phyloP scores from a whole-genome alignment of 23 red algal species.

The Gracilariopsis chorda region DNA sequence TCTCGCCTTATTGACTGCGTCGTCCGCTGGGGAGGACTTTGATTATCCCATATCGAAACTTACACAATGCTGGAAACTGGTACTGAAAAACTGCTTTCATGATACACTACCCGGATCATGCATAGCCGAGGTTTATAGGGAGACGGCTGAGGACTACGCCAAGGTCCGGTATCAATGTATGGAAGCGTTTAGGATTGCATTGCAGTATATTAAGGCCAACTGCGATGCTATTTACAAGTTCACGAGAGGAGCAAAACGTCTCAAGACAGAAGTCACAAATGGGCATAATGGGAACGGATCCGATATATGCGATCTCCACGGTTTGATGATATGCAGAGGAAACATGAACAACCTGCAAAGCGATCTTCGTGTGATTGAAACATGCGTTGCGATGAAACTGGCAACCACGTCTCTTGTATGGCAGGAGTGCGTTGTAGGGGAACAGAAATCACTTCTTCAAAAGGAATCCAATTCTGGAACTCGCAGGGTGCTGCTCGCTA shows the following conservation, averaged over 20 bases:
- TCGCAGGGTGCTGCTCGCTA: not conserved
- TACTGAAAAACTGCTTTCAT: slow-evolving; percentile 78
- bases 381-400: not conserved
- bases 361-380: not conserved
- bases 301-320: not conserved
- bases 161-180: slow-evolving; percentile 21
- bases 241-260: not conserved
- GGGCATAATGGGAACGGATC: not conserved
- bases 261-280: not conserved
- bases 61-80: slow-evolving; percentile 48
- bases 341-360: not conserved
- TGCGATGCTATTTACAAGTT: not conserved
- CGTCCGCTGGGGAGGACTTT: not conserved
- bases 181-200: not conserved
- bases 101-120: slow-evolving; percentile 73
- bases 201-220: not conserved
- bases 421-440: not conserved
- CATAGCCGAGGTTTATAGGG: slow-evolving; percentile 68
- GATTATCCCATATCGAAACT: slow-evolving; percentile 25
- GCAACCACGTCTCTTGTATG: not conserved
- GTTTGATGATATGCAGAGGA: not conserved
- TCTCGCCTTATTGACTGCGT: not conserved
- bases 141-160: slow-evolving; percentile 49
- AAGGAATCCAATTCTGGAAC: not conserved
- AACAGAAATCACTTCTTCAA: not conserved